Conservation (phyloP, 225 moss, liverwort and hornwort genomes). For the Polytrichum commune region DNA sequence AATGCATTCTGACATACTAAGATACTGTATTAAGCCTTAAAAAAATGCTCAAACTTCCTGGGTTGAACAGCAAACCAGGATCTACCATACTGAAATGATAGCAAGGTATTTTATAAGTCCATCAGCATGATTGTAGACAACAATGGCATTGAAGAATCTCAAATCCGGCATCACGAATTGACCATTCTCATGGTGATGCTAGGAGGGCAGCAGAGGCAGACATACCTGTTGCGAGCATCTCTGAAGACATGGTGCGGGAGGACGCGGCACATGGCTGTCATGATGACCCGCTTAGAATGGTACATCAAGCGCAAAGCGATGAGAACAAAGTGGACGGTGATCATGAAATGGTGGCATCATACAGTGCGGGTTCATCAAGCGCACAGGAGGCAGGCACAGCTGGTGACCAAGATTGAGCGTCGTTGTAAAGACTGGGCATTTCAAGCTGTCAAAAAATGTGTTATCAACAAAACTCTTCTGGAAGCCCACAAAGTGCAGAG, state of each 20-base stretch:
- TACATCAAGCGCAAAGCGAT: slow-evolving; percentile 37
- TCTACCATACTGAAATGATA: no score
- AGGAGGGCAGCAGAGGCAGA: slow-evolving; percentile 47
- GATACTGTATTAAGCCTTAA: no score
- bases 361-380: slow-evolving; percentile 15
- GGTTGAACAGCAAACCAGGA: no score
- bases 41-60: no score
- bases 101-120: no score
- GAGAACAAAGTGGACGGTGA: slow-evolving; percentile 24
- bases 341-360: slow-evolving; percentile 55
- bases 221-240: slow-evolving; percentile 38
- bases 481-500: slow-evolving; percentile 34
- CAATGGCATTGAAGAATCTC: no score
- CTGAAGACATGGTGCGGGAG: slow-evolving; percentile 40
- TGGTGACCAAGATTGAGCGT: slow-evolving; percentile 37
- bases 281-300: slow-evolving; percentile 43
- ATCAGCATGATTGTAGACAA: no score
- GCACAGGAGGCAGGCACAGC: slow-evolving; percentile 25
- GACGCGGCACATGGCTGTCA: slow-evolving; percentile 25
- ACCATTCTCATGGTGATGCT: slow-evolving; percentile 5
- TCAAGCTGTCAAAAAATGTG: slow-evolving; percentile 38
- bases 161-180: neutral
- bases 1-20: no score
- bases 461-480: slow-evolving; percentile 25
- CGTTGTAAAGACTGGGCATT: slow-evolving; percentile 49